phyloP scores from a whole-genome alignment of 768 basidiomycete genomes.

The Mycena floridula region DNA sequence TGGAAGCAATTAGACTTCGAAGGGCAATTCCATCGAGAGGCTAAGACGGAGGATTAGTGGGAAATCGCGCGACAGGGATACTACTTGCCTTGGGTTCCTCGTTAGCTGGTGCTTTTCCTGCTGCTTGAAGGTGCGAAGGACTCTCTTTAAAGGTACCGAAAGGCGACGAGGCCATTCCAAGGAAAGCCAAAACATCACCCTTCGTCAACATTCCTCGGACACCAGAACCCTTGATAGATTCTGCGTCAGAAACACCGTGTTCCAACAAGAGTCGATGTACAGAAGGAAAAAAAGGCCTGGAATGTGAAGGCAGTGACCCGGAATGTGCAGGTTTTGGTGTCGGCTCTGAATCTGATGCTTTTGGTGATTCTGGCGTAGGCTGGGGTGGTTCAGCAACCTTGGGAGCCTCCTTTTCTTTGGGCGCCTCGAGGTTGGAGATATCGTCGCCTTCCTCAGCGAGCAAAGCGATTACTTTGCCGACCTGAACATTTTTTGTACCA shows the following conservation, averaged over 20 bases:
- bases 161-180: conserved; percentile 79
- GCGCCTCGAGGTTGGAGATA: conserved; percentile 73
- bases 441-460: conserved; percentile 96
- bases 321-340: conserved; percentile 13
- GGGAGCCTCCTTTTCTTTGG: conserved; percentile 35
- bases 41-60: conserved; percentile 14
- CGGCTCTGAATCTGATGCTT: conserved; percentile 22
- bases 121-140: conserved; percentile 17
- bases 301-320: conserved; percentile 39
- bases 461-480: conserved; percentile 87
- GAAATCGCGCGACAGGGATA: background rate
- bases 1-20: conserved; percentile 59
- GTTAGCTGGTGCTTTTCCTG: conserved; percentile 23
- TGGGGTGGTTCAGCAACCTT: conserved; percentile 21
- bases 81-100: conserved; percentile 32
- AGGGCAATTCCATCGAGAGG: conserved; percentile 60
- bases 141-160: conserved; percentile 65
- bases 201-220: conserved; percentile 93
- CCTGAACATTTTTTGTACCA: conserved; percentile 78
- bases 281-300: conserved; percentile 82
- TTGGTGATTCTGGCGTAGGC: conserved; percentile 19
- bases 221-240: conserved; percentile 81
- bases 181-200: conserved; percentile 84
- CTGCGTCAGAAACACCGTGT: conserved; percentile 49
- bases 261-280: conserved; percentile 78